phyloP scores from a whole-genome alignment of 306 rosid genomes.

The Arachis stenosperma region DNA sequence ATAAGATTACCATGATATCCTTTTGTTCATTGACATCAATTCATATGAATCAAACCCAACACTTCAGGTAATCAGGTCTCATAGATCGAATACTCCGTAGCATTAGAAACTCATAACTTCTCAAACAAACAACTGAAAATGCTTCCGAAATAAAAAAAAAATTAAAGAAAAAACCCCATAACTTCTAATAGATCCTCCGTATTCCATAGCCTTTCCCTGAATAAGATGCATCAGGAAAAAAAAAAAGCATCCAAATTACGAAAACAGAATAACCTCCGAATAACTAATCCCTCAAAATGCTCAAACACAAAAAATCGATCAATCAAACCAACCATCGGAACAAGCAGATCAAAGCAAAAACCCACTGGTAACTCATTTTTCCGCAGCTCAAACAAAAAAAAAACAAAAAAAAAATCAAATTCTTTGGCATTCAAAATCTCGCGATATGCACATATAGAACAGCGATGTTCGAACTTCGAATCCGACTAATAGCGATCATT shows the following conservation, averaged over 20 bases:
- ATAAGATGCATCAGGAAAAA: not conserved
- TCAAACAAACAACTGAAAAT: constrained; percentile 5
- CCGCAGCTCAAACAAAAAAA: constrained; percentile 10
- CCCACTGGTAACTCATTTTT: constrained; percentile 11
- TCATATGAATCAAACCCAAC: constrained; percentile 15
- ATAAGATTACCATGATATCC: not conserved
- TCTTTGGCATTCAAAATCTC: constrained; percentile 11
- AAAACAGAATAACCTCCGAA: constrained; percentile 1
- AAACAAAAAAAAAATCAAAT: not conserved
- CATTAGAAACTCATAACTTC: constrained; percentile 21
- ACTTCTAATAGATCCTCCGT: constrained; percentile 22
- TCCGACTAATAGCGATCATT: constrained; percentile 11
- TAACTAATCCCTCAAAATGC: constrained; percentile 4
- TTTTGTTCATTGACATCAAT: constrained; percentile 5
- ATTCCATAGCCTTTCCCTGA: not conserved
- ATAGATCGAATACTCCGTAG: not conserved
- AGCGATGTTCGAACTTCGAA: constrained; percentile 42
- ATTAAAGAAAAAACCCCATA: constrained; percentile 10
- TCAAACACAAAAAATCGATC: constrained; percentile 34
- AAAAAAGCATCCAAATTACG: constrained; percentile 14
- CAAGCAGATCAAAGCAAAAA: constrained; percentile 42
- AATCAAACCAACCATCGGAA: constrained; percentile 20
- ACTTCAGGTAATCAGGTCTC: not conserved
- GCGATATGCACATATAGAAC: not conserved
- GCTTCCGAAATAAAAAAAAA: not conserved